These are phyloP conservation scores for Globisporangium barbulae DNA, from an alignment of 352 stramenopile species.

Conservation along the genomic window DNA sequence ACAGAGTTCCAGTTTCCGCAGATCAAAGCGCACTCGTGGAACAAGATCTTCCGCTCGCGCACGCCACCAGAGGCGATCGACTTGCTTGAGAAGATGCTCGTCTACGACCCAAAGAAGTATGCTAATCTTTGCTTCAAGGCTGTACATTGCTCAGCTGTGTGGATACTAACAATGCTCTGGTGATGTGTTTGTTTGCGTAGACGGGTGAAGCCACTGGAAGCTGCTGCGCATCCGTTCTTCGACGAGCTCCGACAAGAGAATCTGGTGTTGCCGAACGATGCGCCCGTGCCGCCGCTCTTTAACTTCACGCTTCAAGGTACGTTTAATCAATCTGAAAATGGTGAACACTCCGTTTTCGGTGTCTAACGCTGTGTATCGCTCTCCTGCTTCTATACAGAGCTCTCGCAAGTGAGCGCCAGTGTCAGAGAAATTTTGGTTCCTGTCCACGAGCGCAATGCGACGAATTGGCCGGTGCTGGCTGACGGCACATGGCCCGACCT, in stretches of 20 bases:
- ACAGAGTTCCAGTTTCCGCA: conserved; percentile 99
- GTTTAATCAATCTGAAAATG: neutral
- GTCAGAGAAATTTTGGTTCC: conserved; percentile 82
- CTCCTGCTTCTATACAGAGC: conserved; percentile 37
- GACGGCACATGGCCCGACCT: conserved; percentile 66
- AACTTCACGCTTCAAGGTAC: conserved; percentile 92
- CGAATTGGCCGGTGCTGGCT: conserved; percentile 74
- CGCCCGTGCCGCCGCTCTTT: conserved; percentile 86
- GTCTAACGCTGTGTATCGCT: neutral
- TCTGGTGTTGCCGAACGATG: conserved; percentile 83
- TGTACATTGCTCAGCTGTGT: neutral
- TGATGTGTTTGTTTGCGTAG: conserved; percentile 23
- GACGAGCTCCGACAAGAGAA: conserved; percentile 93
- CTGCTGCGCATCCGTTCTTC: conserved; percentile 96
- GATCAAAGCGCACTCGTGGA: conserved; percentile 98
- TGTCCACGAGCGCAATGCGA: conserved; percentile 54
- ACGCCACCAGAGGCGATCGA: conserved; percentile 96
- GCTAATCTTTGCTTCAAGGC: conserved; percentile 22
- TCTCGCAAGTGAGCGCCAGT: conserved; percentile 64
- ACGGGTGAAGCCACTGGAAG: conserved; percentile 78
- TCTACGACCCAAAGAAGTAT: conserved; percentile 95
- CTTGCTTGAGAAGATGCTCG: conserved; percentile 95
- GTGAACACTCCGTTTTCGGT: neutral
- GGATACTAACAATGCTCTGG: neutral
- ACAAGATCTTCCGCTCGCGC: conserved; percentile 95